Evolutionary conservation across 352 stramenopile species (phyloP), one percentile per base, ranked within the genome.

Genomic region (Stramenopiles sp.): DNA sequence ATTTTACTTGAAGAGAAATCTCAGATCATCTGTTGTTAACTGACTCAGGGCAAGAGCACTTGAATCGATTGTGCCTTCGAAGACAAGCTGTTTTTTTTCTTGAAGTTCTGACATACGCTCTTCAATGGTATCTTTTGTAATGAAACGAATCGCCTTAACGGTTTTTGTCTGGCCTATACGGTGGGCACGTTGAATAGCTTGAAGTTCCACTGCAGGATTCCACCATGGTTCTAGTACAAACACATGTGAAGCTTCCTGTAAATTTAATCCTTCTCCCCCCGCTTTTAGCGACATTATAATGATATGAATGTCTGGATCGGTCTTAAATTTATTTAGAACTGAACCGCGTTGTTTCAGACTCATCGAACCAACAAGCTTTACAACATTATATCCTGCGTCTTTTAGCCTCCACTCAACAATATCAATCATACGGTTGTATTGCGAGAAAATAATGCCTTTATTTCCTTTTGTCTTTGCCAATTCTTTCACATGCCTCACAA

Each of bases 221-320:
- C 96, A 99, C 95, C 95, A 99, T 30, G 95, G 95, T 84, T 99
- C 91, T n/a, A 97, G 83, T 32, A 97, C 89, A 84, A 97, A 99
- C 80, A 98, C 97, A 83, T 99, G 91, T 75, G 94, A 97, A 0
- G 97, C 96, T 71, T 97, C 91, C 0, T 94, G 98, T 27, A 99
- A 89, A 84, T 99, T 99, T 30, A 99, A 88, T 4, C 95, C 97
- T 8, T 99, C 96, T 7, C 97, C 97, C 30, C 96, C 97, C 7
- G 97, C 96, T 85, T 99, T 99, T 33, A 99, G 88, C 80, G 91
- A 97, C 86, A 99, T 98, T 7, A 99, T 87, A 55, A 99, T 93
- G 30, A 97, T 95, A 1, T 94, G 95, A 33, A 99, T 88, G 0
- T 90, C 88, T 44, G 91, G 88, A 84, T 99, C 92, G 33, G 91